Base-by-base conservation (phyloP, 345 rosid genomes). In the Carallia pectinifolia region DNA sequence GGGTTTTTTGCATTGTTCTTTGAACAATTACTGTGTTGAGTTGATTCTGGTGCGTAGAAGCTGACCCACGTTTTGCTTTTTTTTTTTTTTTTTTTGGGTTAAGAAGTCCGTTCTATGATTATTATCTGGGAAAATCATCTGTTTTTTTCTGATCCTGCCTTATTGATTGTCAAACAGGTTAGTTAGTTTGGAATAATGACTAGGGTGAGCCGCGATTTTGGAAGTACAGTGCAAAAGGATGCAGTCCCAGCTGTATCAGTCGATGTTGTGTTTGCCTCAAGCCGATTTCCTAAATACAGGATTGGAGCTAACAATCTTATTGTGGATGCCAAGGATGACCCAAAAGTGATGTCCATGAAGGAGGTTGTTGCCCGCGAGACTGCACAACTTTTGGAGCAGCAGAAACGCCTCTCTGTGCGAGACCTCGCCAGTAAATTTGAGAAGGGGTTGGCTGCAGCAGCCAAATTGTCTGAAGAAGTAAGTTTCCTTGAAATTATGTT, bases 391-490 rank as follows among this genome's bases (percentile, higher is more conserved):
- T 65, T 94, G 85, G 97, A 91, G 76, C 99, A 92, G 89, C 98
- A 95, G 74, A 89, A 88, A 37, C 92, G 98, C 68, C 82, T 92
- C 65, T 92, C 97, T n/a, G 96, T 92, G 69, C 98, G 99, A 67
- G 98, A 90, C 67, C 98, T 96, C 19, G 89, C 99, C 23, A 84
- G 80, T 67, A 95, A 95, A 82, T 95, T 95, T 13, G 99, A 95
- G 81, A 90, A 81, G 83, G 99, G 96, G 1, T 78, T 95, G 85
- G 96, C 96, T 78, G 96, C 94, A 23, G 98, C 98, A 71, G 94
- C 97, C 59, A 95, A 95, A 86, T 73, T 95, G 71, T 92, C 99
- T 15, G 92, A 92, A 77, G 99, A 92, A 96, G 98, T 92, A 64
- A 76, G 30, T 62, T 69, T 72, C 12, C 66, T 56, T 64, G 54